phyloP scores from a whole-genome alignment of 495 filamentous ascomycete species.

The Neurospora sp. region DNA sequence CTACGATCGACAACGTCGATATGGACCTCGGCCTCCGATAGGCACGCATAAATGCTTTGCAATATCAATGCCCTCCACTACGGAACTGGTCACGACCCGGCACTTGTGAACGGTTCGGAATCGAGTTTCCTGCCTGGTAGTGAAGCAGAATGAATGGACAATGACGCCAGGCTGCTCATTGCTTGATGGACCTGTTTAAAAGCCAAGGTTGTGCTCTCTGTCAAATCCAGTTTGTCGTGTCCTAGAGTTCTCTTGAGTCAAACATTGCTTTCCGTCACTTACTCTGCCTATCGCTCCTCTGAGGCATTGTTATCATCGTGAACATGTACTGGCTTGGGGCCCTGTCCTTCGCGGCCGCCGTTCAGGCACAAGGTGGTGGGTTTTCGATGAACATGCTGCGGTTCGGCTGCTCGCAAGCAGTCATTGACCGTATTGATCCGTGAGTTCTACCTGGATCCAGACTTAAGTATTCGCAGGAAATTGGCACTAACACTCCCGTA shows the following conservation, averaged over 20 bases:
- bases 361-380: conserved; percentile 17
- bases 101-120: background rate
- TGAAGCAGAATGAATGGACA: background rate
- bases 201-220: background rate
- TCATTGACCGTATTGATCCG: conserved; percentile 33
- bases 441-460: background rate
- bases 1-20: background rate
- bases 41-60: background rate
- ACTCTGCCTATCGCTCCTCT: background rate
- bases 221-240: background rate
- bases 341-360: conserved; percentile 22
- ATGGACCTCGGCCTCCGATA: background rate
- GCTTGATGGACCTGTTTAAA: background rate
- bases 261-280: background rate
- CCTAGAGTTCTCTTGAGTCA: background rate
- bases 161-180: background rate
- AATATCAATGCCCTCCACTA: background rate
- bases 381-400: conserved; percentile 30
- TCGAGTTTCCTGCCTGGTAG: background rate
- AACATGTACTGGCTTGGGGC: conserved; percentile 28
- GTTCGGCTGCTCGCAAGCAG: conserved; percentile 33
- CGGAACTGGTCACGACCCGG: background rate
- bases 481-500: background rate
- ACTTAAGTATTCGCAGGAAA: no score
- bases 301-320: background rate